phyloP scores from a whole-genome alignment of 1,284 basidiomycete genomes.

The Malassezia globosa region DNA sequence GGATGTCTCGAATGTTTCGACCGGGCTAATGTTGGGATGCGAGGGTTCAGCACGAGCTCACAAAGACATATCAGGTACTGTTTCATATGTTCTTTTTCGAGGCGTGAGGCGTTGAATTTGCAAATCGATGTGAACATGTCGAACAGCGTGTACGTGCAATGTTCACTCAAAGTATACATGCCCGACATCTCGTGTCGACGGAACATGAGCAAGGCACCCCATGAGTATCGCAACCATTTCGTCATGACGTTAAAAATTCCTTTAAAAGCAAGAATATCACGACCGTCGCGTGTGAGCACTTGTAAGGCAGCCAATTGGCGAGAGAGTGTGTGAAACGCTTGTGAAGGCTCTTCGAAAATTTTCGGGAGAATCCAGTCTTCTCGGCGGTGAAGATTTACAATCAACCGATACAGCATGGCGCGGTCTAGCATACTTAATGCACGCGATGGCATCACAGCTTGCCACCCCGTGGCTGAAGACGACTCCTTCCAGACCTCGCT shows the following conservation, averaged over 20 bases:
- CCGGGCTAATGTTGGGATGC: not conserved
- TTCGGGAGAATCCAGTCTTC: conserved; percentile 17
- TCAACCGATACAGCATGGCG: conserved; percentile 31
- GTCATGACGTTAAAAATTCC: conserved; percentile 28
- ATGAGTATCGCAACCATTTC: conserved; percentile 26
- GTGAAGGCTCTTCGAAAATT: conserved; percentile 18
- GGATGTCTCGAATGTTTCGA: too few relatives aligned
- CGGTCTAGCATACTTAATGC: conserved; percentile 24
- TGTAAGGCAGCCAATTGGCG: conserved; percentile 33
- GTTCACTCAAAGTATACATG: conserved; percentile 25
- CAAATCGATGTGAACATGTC: conserved; percentile 32
- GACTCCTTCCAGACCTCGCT: not conserved
- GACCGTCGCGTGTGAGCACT: conserved; percentile 37
- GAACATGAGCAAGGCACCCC: conserved; percentile 31
- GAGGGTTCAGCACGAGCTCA: not conserved
- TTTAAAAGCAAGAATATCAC: conserved; percentile 36
- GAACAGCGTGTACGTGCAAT: conserved; percentile 27
- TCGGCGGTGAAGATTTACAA: conserved; percentile 21
- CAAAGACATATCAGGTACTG: not conserved
- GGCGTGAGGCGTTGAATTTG: conserved; percentile 38
- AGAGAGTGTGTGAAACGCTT: conserved; percentile 21
- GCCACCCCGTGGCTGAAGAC: not conserved
- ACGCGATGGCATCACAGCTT: conserved; percentile 2
- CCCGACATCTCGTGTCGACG: conserved; percentile 15
- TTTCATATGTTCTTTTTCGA: conserved; percentile 4